Conservation (phyloP, 1,139 yeast genomes). For the Yamadazyma atlantica region DNA sequence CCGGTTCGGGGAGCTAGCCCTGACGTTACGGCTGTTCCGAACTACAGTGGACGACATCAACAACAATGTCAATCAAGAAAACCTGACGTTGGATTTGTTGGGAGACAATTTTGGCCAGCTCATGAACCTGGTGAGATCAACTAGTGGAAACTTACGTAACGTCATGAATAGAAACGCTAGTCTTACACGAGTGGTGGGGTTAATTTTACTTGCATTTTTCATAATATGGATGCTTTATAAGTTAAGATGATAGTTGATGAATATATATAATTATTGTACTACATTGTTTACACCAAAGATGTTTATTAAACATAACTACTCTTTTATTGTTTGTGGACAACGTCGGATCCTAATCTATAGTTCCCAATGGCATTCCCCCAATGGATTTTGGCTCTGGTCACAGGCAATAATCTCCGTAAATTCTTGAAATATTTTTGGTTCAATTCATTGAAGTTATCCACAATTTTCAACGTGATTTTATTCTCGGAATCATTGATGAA, state of each 20-base stretch:
- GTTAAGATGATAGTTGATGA: slow-evolving; percentile 21
- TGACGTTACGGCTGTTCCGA: slow-evolving; percentile 45
- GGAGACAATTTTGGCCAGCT: slow-evolving; percentile 62
- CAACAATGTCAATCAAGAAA: slow-evolving; percentile 43
- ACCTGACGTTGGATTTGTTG: slow-evolving; percentile 53
- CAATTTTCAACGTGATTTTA: slow-evolving; percentile 56
- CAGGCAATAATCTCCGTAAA: slow-evolving; percentile 87
- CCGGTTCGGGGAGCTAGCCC: slow-evolving; percentile 46
- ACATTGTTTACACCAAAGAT: neutral
- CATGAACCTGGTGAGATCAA: slow-evolving; percentile 58
- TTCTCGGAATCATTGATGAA: slow-evolving; percentile 62
- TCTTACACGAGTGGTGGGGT: slow-evolving; percentile 39
- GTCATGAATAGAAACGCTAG: slow-evolving; percentile 48
- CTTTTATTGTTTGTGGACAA: slow-evolving; percentile 36
- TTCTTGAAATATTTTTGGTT: slow-evolving; percentile 82
- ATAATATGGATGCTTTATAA: slow-evolving; percentile 67
- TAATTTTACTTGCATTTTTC: slow-evolving; percentile 60
- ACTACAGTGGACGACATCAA: slow-evolving; percentile 47
- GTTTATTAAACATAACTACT: neutral
- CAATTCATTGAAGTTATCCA: slow-evolving; percentile 64
- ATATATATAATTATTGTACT: neutral
- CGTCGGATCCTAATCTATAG: slow-evolving; percentile 86
- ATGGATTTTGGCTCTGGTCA: slow-evolving; percentile 85
- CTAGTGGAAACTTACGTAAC: slow-evolving; percentile 63
- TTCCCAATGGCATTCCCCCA: slow-evolving; percentile 96